Conservation (phyloP, 1,284 basidiomycete genomes). For the Microbotryum saponariae region DNA sequence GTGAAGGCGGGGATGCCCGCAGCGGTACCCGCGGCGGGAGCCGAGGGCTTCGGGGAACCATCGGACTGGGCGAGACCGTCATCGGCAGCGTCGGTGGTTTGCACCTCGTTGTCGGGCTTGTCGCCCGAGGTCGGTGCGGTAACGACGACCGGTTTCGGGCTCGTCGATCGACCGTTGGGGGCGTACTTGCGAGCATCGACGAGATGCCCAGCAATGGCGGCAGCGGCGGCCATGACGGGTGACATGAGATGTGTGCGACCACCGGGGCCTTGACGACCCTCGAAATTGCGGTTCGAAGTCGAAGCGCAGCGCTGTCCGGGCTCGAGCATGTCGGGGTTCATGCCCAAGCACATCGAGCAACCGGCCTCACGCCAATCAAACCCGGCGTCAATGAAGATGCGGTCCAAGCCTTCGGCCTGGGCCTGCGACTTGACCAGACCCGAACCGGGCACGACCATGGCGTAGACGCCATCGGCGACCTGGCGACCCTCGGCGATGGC, state of each 20-base stretch:
- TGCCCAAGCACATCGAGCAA: slow-evolving; percentile 95
- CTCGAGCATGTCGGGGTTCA: slow-evolving; percentile 90
- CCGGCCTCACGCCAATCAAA: slow-evolving; percentile 98
- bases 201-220: slow-evolving; percentile 78
- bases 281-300: slow-evolving; percentile 95
- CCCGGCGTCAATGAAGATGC: slow-evolving; percentile 84
- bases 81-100: slow-evolving; percentile 37
- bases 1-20: slow-evolving; percentile 65
- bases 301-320: slow-evolving; percentile 90
- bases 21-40: slow-evolving; percentile 50
- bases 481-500: slow-evolving; percentile 69
- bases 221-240: slow-evolving; percentile 93
- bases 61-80: slow-evolving; percentile 36
- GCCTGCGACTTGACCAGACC: slow-evolving; percentile 91
- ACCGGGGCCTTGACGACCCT: slow-evolving; percentile 83
- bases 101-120: slow-evolving; percentile 32
- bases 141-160: slow-evolving; percentile 39
- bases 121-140: slow-evolving; percentile 34
- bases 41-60: slow-evolving; percentile 18
- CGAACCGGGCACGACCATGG: slow-evolving; percentile 94
- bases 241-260: slow-evolving; percentile 88
- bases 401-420: slow-evolving; percentile 84
- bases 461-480: slow-evolving; percentile 69
- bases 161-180: slow-evolving; percentile 57
- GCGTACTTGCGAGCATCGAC: slow-evolving; percentile 77